Conservation (phyloP, 2,329 filamentous ascomycete species). For the Setomelanomma holmii region DNA sequence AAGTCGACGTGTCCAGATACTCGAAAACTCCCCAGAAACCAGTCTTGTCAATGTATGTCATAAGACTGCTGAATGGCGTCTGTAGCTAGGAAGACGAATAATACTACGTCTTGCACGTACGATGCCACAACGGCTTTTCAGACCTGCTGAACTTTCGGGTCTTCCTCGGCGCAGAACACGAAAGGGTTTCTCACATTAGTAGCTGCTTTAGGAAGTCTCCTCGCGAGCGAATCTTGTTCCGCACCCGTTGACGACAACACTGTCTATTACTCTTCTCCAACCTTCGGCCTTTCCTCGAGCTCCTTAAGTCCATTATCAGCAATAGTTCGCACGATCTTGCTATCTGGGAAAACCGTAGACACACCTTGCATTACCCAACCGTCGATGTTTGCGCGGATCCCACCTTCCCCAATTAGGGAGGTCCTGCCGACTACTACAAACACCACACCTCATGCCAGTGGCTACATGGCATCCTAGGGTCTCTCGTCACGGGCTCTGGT, state of each 20-base stretch:
- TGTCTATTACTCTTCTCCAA: neutral
- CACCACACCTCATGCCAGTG: neutral
- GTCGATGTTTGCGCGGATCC: neutral
- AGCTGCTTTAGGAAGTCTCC: neutral
- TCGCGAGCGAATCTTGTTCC: neutral
- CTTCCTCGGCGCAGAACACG: no score
- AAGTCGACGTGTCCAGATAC: no score
- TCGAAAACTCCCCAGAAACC: no score
- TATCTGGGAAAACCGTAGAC: neutral
- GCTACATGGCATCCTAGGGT: neutral
- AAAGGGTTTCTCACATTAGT: neutral
- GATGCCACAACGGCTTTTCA: no score
- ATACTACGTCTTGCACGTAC: no score
- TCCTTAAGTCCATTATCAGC: neutral
- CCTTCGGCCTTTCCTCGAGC: neutral
- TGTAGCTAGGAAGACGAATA: no score
- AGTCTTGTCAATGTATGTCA: no score
- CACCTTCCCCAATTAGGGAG: slow-evolving; percentile 1
- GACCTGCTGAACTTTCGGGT: no score
- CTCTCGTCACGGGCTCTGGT: neutral
- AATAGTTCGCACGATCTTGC: neutral
- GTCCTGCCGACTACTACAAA: neutral
- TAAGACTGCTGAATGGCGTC: no score
- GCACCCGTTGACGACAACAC: neutral
- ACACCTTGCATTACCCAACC: neutral